Base-by-base conservation (phyloP, 805 yeast genomes). In the Saccharomycopsis vini region DNA sequence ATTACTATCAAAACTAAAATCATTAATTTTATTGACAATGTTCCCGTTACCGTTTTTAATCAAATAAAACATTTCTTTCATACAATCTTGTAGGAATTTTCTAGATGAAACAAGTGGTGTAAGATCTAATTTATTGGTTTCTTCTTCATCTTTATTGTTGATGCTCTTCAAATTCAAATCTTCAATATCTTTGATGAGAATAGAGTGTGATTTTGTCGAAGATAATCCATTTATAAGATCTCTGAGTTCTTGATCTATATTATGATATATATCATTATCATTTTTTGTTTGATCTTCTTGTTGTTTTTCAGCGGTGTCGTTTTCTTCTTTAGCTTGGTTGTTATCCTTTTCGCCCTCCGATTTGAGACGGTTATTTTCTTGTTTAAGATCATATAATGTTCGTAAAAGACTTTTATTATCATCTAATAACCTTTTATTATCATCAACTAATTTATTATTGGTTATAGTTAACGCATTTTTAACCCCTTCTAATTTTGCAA, bases 401-500 rank as follows among this genome's bases (percentile, higher is more conserved):
- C 36, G 31, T 21, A 49, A 36, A 7, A 46, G 33, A n/a, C 38
- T 40, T 4, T 15, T 12, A 24, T 46, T 46, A 18, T 49, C 52
- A 15, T 41, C 35, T 34, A 41, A 38, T 36, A 49, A 40, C 24
- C 26, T 28, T 12, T 33, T 34, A 13, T 37, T 29, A 16, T 49
- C 46, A 32, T 34, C 42, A 12, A 43, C 46, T 12, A 50, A 29
- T 21, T 42, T 46, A 16, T 42, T 46, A 31, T 50, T 50, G 4
- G 41, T 36, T 3, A 40, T 32, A 36, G 47, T 56, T 38, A 68
- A 48, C 5, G 61, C 68, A 30, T 65, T 62, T 51, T 73, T 73
- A 50, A 76, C 80, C 31, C 77, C 71, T 51, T 75, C 79, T 16
- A 77, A 59, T 39, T 63, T 65, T 3, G 75, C 68, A 38, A 77